These are phyloP conservation scores for Boletus eberwhitei DNA, from an alignment of 768 basidiomycete species.

Conservation along the genomic window DNA sequence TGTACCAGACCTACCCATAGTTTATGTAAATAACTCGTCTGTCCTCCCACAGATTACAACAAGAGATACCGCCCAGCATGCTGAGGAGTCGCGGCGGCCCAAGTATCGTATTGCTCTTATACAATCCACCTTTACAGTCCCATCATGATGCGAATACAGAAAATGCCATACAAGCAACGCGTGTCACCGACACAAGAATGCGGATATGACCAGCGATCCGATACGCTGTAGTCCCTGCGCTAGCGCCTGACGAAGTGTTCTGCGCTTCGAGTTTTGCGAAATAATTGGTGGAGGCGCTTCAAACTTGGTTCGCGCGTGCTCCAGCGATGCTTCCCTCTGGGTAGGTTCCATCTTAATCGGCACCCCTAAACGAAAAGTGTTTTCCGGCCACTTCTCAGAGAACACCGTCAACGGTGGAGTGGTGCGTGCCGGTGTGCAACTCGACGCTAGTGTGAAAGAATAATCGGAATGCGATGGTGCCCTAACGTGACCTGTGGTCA, in stretches of 20 bases:
- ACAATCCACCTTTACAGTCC: constrained; percentile 27
- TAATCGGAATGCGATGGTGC: constrained; percentile 21
- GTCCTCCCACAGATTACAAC: constrained; percentile 12
- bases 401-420: constrained; percentile 28
- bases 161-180: constrained; percentile 2
- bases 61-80: constrained; percentile 6
- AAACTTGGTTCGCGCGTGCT: constrained; percentile 19
- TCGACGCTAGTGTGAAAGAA: constrained; percentile 26
- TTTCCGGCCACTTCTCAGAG: constrained; percentile 32
- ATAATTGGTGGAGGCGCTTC: constrained; percentile 20
- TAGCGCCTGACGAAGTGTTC: constrained; percentile 24
- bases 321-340: constrained; percentile 21
- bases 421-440: constrained; percentile 28
- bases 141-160: constrained; percentile 15
- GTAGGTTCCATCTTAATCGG: constrained; percentile 24
- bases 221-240: constrained; percentile 25
- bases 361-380: constrained; percentile 20
- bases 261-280: constrained; percentile 22
- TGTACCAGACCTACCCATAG: constrained; percentile 15
- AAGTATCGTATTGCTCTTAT: constrained; percentile 23
- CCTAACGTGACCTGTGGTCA: constrained; percentile 11
- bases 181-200: constrained; percentile 30
- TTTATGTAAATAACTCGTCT: constrained; percentile 30
- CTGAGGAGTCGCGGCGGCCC: constrained; percentile 5
- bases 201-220: constrained; percentile 29